These are phyloP conservation scores for Potentilla sterilis DNA, from an alignment of 306 rosid genomes.

Conservation along the genomic window DNA sequence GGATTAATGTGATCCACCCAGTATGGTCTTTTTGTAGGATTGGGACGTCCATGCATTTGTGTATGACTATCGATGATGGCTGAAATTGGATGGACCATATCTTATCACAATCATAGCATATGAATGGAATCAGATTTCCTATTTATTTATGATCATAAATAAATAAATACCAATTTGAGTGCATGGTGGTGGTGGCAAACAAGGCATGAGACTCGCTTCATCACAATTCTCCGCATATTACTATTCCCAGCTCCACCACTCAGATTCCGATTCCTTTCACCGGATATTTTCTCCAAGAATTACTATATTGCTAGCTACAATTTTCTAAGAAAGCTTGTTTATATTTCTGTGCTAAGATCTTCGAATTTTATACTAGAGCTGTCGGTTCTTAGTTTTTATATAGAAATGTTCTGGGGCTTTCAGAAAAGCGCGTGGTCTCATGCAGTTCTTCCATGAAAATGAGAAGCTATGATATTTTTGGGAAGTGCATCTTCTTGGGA, in stretches of 20 bases:
- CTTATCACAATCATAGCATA: background rate
- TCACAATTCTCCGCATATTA: conserved; percentile 46
- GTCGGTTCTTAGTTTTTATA: background rate
- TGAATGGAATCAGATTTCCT: conserved; percentile 5
- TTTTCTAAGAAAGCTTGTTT: background rate
- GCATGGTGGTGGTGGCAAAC: conserved; percentile 28
- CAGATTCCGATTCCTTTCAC: background rate
- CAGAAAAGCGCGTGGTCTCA: background rate
- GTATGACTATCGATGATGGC: background rate
- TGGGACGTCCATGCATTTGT: background rate
- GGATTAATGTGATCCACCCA: conserved; percentile 13
- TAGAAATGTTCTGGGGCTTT: background rate
- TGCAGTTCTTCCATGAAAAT: conserved; percentile 3
- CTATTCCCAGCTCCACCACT: background rate
- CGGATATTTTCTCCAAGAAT: background rate
- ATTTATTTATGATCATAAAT: background rate
- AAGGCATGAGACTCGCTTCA: conserved; percentile 36
- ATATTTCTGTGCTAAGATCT: background rate
- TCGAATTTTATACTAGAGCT: background rate
- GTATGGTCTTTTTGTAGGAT: background rate
- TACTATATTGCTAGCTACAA: background rate
- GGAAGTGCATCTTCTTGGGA: conserved; percentile 28
- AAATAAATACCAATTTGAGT: background rate
- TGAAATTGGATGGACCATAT: background rate
- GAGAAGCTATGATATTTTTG: background rate